Evolutionary conservation across 371 early-diverging fungal genomes (phyloP).

Genomic region (Fennellomyces sp.): DNA sequence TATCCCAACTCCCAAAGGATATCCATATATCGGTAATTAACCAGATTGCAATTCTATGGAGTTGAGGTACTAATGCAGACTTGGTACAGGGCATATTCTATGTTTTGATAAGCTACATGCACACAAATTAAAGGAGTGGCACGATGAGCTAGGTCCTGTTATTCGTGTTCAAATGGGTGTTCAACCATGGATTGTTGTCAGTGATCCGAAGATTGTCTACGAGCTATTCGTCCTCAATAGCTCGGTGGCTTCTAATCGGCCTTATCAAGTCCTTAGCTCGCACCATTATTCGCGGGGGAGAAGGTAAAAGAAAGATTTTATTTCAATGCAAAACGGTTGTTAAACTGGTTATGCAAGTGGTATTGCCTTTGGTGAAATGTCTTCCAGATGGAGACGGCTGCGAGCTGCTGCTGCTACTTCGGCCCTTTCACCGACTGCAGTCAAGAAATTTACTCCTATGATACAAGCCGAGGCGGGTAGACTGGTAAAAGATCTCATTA

Average conservation of each 20-base stretch:
- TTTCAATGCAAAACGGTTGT: too few relatives aligned
- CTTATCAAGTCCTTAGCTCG: not conserved
- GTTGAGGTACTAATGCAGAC: not conserved
- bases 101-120: not conserved
- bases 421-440: not conserved
- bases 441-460: not conserved
- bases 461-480: not conserved
- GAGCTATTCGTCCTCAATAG: slow-evolving; percentile 16
- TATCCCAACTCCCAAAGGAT: too few relatives aligned
- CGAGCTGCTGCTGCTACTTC: not conserved
- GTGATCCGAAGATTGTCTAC: slow-evolving; percentile 17
- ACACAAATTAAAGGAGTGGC: not conserved
- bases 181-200: slow-evolving; percentile 14
- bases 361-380: not conserved
- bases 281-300: slow-evolving; percentile 13
- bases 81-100: not conserved
- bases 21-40: too few relatives aligned
- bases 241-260: slow-evolving; percentile 1
- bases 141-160: not conserved
- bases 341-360: too few relatives aligned
- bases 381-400: not conserved
- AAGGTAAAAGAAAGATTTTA: too few relatives aligned
- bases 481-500: not conserved
- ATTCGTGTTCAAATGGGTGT: slow-evolving; percentile 24
- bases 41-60: too few relatives aligned